Evolutionary conservation across 768 basidiomycete genomes (phyloP).

Genomic region (Leccinum disarticulatum): DNA sequence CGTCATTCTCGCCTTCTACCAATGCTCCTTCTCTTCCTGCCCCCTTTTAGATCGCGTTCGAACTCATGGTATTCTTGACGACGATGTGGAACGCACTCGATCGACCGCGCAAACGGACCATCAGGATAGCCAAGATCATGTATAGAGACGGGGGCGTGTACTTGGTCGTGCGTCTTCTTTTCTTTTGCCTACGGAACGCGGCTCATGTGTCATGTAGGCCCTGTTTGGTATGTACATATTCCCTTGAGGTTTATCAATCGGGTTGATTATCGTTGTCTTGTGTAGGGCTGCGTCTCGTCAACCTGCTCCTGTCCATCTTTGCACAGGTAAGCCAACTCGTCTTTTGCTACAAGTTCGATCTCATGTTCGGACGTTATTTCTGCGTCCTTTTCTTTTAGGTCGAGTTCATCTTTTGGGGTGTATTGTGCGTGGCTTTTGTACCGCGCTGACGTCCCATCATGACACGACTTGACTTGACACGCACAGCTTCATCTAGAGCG

Average conservation of each 20-base stretch:
- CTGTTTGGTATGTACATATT: constrained; percentile 8
- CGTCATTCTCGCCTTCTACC: too few relatives aligned
- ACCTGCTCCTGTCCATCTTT: constrained; percentile 19
- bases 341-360: too few relatives aligned
- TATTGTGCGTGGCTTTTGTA: constrained; percentile 18
- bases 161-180: constrained; percentile 25
- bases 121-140: constrained; percentile 11
- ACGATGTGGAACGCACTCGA: constrained; percentile 32
- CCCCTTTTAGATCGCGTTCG: too few relatives aligned
- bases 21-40: too few relatives aligned
- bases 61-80: constrained; percentile 21
- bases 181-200: not conserved
- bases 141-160: constrained; percentile 24
- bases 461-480: not conserved
- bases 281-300: constrained; percentile 20
- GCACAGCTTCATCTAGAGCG: constrained; percentile 28
- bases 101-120: constrained; percentile 18
- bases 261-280: not conserved
- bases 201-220: not conserved
- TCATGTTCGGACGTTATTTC: not conserved
- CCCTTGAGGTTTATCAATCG: not conserved
- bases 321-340: constrained; percentile 22
- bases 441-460: not conserved
- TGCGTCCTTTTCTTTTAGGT: constrained; percentile 4
- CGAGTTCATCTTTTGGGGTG: constrained; percentile 22